These are phyloP conservation scores for Ramalina intermedia DNA, from an alignment of 495 filamentous ascomycete genomes.

Conservation along the genomic window DNA sequence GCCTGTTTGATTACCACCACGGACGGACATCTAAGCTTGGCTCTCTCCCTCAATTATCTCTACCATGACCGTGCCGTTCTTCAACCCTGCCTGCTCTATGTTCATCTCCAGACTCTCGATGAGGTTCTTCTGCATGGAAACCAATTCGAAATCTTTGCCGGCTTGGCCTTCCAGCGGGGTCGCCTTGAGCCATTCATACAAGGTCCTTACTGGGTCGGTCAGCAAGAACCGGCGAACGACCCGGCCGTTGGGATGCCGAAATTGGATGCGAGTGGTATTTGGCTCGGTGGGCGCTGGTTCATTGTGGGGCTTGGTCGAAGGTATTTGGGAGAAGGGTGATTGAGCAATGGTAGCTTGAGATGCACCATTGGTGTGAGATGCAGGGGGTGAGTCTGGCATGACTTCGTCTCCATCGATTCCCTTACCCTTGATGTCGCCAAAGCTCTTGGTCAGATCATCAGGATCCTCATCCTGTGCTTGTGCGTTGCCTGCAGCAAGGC, in stretches of 20 bases:
- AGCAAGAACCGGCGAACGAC: constrained; percentile 69
- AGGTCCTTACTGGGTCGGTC: constrained; percentile 62
- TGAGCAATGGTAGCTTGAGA: constrained; percentile 1
- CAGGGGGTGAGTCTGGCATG: constrained; percentile 17
- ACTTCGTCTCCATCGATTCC: constrained; percentile 42
- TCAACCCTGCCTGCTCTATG: constrained; percentile 72
- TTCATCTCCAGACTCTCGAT: constrained; percentile 57
- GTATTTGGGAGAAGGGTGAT: constrained; percentile 52
- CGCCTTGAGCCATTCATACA: constrained; percentile 96
- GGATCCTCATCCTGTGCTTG: constrained; percentile 47
- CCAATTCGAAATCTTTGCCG: constrained; percentile 71
- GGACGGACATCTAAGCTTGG: background rate
- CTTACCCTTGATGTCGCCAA: constrained; percentile 40
- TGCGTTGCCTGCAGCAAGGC: constrained; percentile 34
- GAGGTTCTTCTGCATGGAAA: constrained; percentile 65
- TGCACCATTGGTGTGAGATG: constrained; percentile 15
- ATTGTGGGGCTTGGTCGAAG: constrained; percentile 52
- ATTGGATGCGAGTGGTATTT: constrained; percentile 76
- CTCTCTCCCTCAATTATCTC: constrained; percentile 55
- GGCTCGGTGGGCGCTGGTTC: constrained; percentile 59
- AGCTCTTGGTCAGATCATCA: constrained; percentile 64
- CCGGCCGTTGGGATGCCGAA: constrained; percentile 65
- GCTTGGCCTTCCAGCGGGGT: constrained; percentile 59
- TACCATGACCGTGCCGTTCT: constrained; percentile 85
- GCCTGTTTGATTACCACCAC: too few relatives aligned